Percentiles rank a stretch among this genome's conserved stretches.
phyloP scores from a whole-genome alignment of 1,139 yeast genomes.

The Geotrichum carabidarum region DNA sequence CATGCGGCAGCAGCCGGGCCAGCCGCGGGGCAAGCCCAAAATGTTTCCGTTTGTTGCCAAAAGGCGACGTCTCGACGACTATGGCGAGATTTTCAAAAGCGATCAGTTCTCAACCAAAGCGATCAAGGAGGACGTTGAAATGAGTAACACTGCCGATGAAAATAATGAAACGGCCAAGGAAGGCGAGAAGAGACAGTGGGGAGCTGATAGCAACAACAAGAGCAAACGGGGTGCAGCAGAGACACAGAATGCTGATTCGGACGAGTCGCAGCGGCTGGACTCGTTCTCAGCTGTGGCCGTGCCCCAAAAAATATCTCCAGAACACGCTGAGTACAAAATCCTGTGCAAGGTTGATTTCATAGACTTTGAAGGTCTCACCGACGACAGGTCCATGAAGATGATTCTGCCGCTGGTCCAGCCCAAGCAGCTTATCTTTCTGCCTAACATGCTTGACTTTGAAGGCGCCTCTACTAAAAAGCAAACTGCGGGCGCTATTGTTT shows the following conservation, averaged over 20 bases:
- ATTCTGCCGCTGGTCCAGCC: conserved; percentile 80
- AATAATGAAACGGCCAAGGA: conserved; percentile 31
- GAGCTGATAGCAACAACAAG: conserved; percentile 14
- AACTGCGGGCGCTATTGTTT: neutral
- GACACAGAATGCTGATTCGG: conserved; percentile 27
- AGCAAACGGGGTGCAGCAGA: neutral
- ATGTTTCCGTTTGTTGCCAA: conserved; percentile 70
- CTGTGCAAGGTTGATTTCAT: conserved; percentile 72
- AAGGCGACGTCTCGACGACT: conserved; percentile 69
- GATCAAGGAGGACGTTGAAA: conserved; percentile 1
- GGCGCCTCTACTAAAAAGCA: neutral
- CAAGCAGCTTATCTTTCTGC: conserved; percentile 55
- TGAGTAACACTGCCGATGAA: neutral
- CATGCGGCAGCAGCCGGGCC: conserved; percentile 55
- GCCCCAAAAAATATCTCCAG: conserved; percentile 49
- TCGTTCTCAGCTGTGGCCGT: conserved; percentile 42
- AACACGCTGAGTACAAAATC: conserved; percentile 43
- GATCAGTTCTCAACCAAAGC: conserved; percentile 47
- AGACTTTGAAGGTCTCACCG: conserved; percentile 82
- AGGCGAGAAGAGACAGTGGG: conserved; percentile 42
- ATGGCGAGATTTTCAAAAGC: conserved; percentile 66
- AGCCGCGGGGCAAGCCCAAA: conserved; percentile 56
- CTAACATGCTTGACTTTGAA: conserved; percentile 17
- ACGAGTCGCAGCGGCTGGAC: conserved; percentile 51
- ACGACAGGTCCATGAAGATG: conserved; percentile 72